phyloP scores from a whole-genome alignment of 176 grass and related monocot genomes.

The Elymus sibiricus region DNA sequence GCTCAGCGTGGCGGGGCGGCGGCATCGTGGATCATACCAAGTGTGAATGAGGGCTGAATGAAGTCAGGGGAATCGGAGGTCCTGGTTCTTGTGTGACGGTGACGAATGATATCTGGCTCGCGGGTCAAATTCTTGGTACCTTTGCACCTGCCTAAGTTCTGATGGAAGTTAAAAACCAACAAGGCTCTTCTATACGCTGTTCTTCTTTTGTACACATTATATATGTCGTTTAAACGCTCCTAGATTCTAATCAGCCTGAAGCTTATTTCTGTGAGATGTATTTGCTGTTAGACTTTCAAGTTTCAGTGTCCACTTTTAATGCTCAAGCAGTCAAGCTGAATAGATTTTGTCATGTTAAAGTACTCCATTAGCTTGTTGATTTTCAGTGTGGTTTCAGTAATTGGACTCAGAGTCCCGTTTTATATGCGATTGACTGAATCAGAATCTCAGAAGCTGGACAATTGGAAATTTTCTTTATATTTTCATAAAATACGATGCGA shows the following conservation, averaged over 20 bases:
- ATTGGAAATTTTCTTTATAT: not conserved
- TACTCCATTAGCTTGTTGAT: not conserved
- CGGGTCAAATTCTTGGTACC: not conserved
- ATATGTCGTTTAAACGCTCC: not conserved
- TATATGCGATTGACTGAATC: too few relatives aligned
- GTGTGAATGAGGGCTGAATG: conserved; percentile 20
- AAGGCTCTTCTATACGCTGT: not conserved
- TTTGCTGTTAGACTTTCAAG: not conserved
- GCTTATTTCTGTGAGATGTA: not conserved
- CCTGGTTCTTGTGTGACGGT: not conserved
- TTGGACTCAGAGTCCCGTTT: not conserved
- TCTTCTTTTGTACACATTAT: not conserved
- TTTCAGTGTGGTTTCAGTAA: not conserved
- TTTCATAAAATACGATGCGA: too few relatives aligned
- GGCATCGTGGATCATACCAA: conserved; percentile 43
- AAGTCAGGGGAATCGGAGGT: not conserved
- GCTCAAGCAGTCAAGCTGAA: conserved; percentile 21
- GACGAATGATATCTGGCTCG: conserved; percentile 1
- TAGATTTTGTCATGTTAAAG: not conserved
- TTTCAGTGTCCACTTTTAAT: conserved; percentile 3
- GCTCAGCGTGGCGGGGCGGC: conserved; percentile 2
- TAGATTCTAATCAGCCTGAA: not conserved
- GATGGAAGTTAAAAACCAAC: not conserved
- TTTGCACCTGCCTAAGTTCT: not conserved
- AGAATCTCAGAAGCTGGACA: not conserved